Base-by-base conservation (phyloP, 2,329 filamentous ascomycete species). In the Hortaea sp. region DNA sequence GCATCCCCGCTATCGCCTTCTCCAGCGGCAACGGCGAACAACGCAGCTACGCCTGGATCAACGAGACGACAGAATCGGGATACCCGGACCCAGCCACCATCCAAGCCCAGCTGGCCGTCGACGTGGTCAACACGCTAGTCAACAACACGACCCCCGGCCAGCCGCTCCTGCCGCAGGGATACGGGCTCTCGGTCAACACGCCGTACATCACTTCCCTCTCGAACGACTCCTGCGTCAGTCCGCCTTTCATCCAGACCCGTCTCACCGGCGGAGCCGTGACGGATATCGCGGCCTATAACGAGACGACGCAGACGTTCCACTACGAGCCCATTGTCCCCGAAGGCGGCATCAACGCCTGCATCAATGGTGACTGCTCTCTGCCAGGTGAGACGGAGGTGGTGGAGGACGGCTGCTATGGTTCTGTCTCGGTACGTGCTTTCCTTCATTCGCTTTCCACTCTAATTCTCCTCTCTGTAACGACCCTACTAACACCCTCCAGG, bases 311-410 rank as follows among this genome's bases (percentile, higher is more conserved):
- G 0, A 61, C 69, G 0, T 76, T 77, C 52, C 62, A 51, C 1
- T 71, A 64, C 57, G 64, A 56, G 0, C 67, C 67, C 2, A 35
- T 35, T n/a, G 32, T 35, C 4, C 32, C 32, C 2, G 32, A 35
- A n/a, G 32, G 32, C 45, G 61, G 62, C 0, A 72, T 69, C 1
- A 76, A 76, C 44, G 30, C 43, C n/a, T 75, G 72, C 47, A 70
- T 75, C 52, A 75, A 76, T 42, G 74, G 73, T 1, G 68, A 77
- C 45, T 74, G 72, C 55, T 60, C 57, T 5, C 55, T 77, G n/a
- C 70, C 71, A 0, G 72, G 73, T 0, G 74, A 77, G 64, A 74
- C 71, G 1, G 66, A 64, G 35, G 63, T 75, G 2, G 65, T 76
- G 7, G 32, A 35, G 32, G n/a, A n/a, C 32, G 4, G 69, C 0